Percentiles rank a stretch among this genome's conserved stretches.
Conservation (phyloP, 1,284 basidiomycete genomes). For the Pulchroboletus neoregius region DNA sequence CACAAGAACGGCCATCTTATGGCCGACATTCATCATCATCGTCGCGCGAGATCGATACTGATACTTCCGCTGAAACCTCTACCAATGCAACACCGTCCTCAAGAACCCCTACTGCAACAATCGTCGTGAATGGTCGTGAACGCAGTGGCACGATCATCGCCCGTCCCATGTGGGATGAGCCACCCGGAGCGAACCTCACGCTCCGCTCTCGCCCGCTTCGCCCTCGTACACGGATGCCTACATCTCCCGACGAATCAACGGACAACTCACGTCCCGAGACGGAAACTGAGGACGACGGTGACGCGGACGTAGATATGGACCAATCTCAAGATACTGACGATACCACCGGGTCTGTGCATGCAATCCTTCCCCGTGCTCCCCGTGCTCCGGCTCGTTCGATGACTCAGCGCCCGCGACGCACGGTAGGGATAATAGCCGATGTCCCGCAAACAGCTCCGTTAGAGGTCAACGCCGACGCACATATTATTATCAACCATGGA, state of each 20-base stretch:
- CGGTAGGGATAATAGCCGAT: constrained; percentile 64
- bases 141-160: constrained; percentile 74
- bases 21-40: constrained; percentile 26
- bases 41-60: constrained; percentile 46
- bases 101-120: constrained; percentile 56
- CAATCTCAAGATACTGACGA: constrained; percentile 43
- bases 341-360: constrained; percentile 26
- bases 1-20: constrained; percentile 19
- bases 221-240: constrained; percentile 33
- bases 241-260: constrained; percentile 52
- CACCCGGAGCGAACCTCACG: constrained; percentile 21
- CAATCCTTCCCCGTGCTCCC: constrained; percentile 39
- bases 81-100: constrained; percentile 56
- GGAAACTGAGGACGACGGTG: constrained; percentile 70
- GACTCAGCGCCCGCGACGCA: constrained; percentile 40
- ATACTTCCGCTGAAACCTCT: constrained; percentile 58
- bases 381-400: constrained; percentile 39
- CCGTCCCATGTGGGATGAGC: constrained; percentile 57
- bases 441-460: constrained; percentile 41
- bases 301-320: constrained; percentile 53
- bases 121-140: constrained; percentile 54
- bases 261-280: constrained; percentile 62
- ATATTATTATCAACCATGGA: constrained; percentile 63
- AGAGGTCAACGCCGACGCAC: constrained; percentile 52
- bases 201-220: constrained; percentile 34